These are phyloP conservation scores for Nakazawaea laoshanensis DNA, from an alignment of 805 yeast genomes.

Conservation along the genomic window DNA sequence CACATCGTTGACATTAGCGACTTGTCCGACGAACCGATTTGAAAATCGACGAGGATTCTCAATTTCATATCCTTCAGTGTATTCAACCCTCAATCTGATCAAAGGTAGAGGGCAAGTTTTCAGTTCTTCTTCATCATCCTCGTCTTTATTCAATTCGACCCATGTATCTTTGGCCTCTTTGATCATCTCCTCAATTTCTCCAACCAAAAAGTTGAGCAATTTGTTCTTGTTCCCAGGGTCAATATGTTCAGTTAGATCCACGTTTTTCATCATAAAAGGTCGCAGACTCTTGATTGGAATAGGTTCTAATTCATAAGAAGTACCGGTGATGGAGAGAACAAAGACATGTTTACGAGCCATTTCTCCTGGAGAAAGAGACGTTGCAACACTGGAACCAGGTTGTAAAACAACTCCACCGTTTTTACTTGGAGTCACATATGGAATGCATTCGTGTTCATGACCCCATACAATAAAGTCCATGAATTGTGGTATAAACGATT, in stretches of 20 bases:
- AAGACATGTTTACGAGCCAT: constrained; percentile 67
- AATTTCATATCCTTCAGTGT: constrained; percentile 83
- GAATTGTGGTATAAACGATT: constrained; percentile 71
- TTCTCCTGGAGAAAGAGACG: constrained; percentile 83
- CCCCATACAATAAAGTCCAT: constrained; percentile 91
- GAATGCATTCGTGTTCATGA: constrained; percentile 92
- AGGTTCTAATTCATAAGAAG: constrained; percentile 46
- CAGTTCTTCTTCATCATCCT: constrained; percentile 12
- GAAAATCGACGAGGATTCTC: constrained; percentile 88
- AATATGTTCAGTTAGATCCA: constrained; percentile 44
- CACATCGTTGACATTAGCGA: constrained; percentile 87
- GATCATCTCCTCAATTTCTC: constrained; percentile 62
- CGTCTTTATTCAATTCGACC: constrained; percentile 19
- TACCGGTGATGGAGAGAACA: constrained; percentile 55
- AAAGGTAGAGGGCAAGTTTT: constrained; percentile 60
- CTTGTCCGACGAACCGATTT: constrained; percentile 80
- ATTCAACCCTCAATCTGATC: constrained; percentile 77
- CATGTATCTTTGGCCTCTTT: constrained; percentile 46
- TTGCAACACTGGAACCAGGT: constrained; percentile 92
- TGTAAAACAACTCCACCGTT: constrained; percentile 74
- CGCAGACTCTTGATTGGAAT: constrained; percentile 64
- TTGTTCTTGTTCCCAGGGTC: constrained; percentile 52
- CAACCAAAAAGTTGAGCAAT: constrained; percentile 50
- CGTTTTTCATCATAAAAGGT: constrained; percentile 71
- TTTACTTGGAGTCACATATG: constrained; percentile 52